Conservation (phyloP, 1,284 basidiomycete species). For the Meira nashicola region DNA sequence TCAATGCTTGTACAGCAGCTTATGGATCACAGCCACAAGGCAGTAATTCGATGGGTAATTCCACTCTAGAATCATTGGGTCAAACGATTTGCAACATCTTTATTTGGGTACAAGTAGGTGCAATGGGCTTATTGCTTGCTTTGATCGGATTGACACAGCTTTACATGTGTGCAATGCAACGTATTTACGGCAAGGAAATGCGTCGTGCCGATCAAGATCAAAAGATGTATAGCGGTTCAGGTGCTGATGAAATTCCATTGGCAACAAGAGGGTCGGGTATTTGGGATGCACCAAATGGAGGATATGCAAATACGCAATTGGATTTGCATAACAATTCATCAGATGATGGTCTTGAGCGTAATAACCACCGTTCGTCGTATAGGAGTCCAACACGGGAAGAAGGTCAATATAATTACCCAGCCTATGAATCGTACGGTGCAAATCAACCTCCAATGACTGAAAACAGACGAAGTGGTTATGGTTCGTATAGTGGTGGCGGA, state of each 20-base stretch:
- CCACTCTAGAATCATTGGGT: constrained; percentile 19
- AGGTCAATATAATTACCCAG: no score
- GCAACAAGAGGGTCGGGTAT: constrained; percentile 33
- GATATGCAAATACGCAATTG: no score
- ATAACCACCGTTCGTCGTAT: no score
- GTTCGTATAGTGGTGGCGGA: no score
- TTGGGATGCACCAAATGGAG: constrained; percentile 22
- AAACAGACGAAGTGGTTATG: no score
- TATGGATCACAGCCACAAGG: constrained; percentile 26
- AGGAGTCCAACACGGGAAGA: no score
- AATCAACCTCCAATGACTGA: no score
- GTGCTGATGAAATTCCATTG: constrained; percentile 25
- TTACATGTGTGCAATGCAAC: constrained; percentile 48
- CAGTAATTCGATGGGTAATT: constrained; percentile 9
- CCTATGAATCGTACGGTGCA: no score
- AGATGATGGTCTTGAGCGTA: no score
- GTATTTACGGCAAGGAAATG: constrained; percentile 37
- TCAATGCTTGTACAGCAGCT: constrained; percentile 26
- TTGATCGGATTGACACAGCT: constrained; percentile 46
- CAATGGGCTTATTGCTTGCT: constrained; percentile 41
- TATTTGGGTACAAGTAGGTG: constrained; percentile 47
- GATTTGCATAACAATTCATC: no score
- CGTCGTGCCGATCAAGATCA: constrained; percentile 9
- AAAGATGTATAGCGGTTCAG: constrained; percentile 1
- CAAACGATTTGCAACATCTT: constrained; percentile 44